Evolutionary conservation across 2,329 filamentous ascomycete species (phyloP).

Genomic region (Metarhizium sp.): DNA sequence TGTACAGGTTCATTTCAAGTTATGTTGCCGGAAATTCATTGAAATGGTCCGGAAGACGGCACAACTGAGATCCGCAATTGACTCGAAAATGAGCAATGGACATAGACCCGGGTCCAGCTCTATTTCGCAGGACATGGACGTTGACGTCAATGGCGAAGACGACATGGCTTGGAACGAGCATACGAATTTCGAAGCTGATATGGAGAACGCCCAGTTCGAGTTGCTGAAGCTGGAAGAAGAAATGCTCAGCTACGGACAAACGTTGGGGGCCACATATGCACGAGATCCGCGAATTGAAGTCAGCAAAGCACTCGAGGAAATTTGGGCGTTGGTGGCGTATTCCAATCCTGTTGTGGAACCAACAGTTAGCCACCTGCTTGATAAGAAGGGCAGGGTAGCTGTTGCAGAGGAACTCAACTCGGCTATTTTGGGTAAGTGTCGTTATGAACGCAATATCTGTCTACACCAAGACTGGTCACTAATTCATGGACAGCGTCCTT

Average conservation of each 20-base stretch:
- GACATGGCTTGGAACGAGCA: conserved; percentile 30
- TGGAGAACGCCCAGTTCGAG: conserved; percentile 23
- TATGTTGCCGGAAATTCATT: conserved; percentile 86
- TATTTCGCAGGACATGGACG: conserved; percentile 40
- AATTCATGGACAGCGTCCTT: conserved; percentile 56
- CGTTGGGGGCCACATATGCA: conserved; percentile 68
- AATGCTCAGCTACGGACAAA: conserved; percentile 71
- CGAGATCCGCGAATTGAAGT: conserved; percentile 62
- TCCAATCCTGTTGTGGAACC: conserved; percentile 66
- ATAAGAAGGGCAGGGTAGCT: conserved; percentile 60
- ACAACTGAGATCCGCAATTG: conserved; percentile 46
- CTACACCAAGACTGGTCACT: conserved; percentile 6
- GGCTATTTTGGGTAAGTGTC: conserved; percentile 70
- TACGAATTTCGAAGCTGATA: conserved; percentile 45
- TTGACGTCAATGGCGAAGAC: conserved; percentile 40
- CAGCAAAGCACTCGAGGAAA: conserved; percentile 66
- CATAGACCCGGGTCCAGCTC: conserved; percentile 28
- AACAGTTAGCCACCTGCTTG: conserved; percentile 68
- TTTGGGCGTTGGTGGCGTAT: conserved; percentile 85
- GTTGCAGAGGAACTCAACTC: conserved; percentile 93
- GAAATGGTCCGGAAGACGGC: conserved; percentile 80
- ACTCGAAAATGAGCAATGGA: conserved; percentile 32
- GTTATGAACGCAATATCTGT: neutral
- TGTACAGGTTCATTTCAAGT: conserved; percentile 75
- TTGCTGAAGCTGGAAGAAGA: conserved; percentile 48